phyloP scores from a whole-genome alignment of 2,329 filamentous ascomycete genomes.

The Alternaria longipes region DNA sequence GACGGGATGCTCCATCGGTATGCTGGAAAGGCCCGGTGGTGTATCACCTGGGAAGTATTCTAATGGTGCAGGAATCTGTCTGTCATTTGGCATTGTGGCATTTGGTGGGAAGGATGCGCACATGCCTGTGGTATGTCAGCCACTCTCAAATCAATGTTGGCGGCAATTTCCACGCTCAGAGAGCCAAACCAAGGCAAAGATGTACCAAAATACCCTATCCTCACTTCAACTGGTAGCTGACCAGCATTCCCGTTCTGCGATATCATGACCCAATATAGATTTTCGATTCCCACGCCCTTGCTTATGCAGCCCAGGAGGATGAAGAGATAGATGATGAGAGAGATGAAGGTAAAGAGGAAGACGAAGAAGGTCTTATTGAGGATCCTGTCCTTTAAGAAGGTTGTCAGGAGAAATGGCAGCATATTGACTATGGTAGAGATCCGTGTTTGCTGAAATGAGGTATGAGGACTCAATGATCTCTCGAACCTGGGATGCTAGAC shows the following conservation, averaged over 20 bases:
- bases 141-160: background rate
- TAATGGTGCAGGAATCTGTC: background rate
- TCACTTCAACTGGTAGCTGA: constrained; percentile 2
- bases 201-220: constrained; percentile 18
- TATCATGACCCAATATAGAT: constrained; percentile 11
- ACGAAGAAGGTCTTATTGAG: constrained; percentile 8
- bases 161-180: background rate
- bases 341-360: constrained; percentile 3
- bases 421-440: background rate
- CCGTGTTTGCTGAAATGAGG: background rate
- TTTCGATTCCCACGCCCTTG: constrained; percentile 9
- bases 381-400: constrained; percentile 8
- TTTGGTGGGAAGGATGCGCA: constrained; percentile 12
- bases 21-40: constrained; percentile 3
- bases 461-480: background rate
- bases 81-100: background rate
- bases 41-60: constrained; percentile 13
- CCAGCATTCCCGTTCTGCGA: constrained; percentile 3
- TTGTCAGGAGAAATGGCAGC: background rate
- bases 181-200: background rate
- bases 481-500: background rate
- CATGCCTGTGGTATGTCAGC: background rate
- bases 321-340: constrained; percentile 10
- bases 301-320: constrained; percentile 10
- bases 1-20: constrained; percentile 7